Conservation (phyloP, 805 yeast genomes). For the Metschnikowia orientalis region DNA sequence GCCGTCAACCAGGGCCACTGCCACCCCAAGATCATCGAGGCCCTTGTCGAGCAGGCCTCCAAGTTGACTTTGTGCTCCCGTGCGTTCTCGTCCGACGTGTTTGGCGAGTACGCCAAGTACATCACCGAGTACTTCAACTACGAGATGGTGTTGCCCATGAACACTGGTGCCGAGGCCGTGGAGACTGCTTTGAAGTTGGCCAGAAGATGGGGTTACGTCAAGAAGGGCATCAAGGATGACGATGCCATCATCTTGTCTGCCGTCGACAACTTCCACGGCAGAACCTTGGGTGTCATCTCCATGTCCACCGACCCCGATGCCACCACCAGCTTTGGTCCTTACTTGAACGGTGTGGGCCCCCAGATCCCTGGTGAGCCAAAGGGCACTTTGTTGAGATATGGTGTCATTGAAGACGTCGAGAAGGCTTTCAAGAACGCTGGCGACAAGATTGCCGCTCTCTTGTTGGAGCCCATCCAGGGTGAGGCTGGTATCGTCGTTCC, state of each 20-base stretch:
- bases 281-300: slow-evolving; percentile 91
- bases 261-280: slow-evolving; percentile 90
- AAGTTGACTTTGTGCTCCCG: slow-evolving; percentile 82
- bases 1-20: slow-evolving; percentile 99
- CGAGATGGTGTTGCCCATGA: slow-evolving; percentile 95
- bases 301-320: slow-evolving; percentile 97
- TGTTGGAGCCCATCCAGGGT: slow-evolving; percentile 96
- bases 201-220: slow-evolving; percentile 93
- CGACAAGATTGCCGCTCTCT: slow-evolving; percentile 82
- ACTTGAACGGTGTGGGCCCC: slow-evolving; percentile 78
- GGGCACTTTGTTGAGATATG: slow-evolving; percentile 67
- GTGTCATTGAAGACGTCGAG: slow-evolving; percentile 81
- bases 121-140: slow-evolving; percentile 84
- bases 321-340: slow-evolving; percentile 84
- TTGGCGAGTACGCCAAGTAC: slow-evolving; percentile 82
- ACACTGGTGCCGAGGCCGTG: slow-evolving; percentile 98
- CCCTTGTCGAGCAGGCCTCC: slow-evolving; percentile 83
- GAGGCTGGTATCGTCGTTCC: slow-evolving; percentile 98
- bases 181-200: slow-evolving; percentile 93
- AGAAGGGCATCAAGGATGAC: slow-evolving; percentile 74
- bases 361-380: slow-evolving; percentile 68
- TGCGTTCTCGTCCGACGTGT: slow-evolving; percentile 87
- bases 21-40: slow-evolving; percentile 85
- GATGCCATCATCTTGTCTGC: slow-evolving; percentile 89
- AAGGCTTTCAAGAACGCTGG: slow-evolving; percentile 78